phyloP scores from a whole-genome alignment of 805 yeast species.

The Candida maris region DNA sequence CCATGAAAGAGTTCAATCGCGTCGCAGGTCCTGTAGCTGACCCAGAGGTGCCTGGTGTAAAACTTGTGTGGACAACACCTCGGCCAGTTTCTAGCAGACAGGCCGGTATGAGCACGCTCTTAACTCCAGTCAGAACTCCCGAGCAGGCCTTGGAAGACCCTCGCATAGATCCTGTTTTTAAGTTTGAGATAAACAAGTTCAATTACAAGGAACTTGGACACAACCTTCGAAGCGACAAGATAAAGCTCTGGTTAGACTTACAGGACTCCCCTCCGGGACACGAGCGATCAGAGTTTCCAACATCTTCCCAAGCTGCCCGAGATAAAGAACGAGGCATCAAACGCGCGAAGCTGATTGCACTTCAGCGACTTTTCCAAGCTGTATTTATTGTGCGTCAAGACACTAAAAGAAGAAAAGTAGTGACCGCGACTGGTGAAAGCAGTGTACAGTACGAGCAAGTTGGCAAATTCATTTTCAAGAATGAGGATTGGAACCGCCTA shows the following conservation, averaged over 20 bases:
- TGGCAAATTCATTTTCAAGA: conserved; percentile 45
- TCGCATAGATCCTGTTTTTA: conserved; percentile 24
- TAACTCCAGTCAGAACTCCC: conserved; percentile 26
- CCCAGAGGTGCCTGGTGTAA: conserved; percentile 10
- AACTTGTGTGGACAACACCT: conserved; percentile 13
- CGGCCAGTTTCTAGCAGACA: neutral
- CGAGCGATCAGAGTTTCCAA: conserved; percentile 57
- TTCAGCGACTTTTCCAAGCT: conserved; percentile 43
- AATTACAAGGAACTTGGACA: conserved; percentile 18
- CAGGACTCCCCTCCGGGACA: conserved; percentile 52
- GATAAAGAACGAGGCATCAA: conserved; percentile 30
- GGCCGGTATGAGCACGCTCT: conserved; percentile 2
- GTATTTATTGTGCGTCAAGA: conserved; percentile 27
- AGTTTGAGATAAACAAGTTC: conserved; percentile 24
- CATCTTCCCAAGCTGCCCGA: conserved; percentile 44
- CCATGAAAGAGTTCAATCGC: conserved; percentile 22
- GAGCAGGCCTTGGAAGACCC: conserved; percentile 21
- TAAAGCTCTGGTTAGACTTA: conserved; percentile 28
- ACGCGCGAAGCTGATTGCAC: conserved; percentile 36
- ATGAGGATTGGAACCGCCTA: conserved; percentile 35
- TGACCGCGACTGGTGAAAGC: conserved; percentile 2
- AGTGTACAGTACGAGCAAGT: conserved; percentile 25
- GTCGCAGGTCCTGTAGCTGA: conserved; percentile 16
- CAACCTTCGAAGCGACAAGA: conserved; percentile 20
- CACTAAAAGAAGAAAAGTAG: neutral